Evolutionary conservation across 495 filamentous ascomycete genomes (phyloP), one percentile per base, ranked within the genome.

Genomic region (Neurospora sp.): DNA sequence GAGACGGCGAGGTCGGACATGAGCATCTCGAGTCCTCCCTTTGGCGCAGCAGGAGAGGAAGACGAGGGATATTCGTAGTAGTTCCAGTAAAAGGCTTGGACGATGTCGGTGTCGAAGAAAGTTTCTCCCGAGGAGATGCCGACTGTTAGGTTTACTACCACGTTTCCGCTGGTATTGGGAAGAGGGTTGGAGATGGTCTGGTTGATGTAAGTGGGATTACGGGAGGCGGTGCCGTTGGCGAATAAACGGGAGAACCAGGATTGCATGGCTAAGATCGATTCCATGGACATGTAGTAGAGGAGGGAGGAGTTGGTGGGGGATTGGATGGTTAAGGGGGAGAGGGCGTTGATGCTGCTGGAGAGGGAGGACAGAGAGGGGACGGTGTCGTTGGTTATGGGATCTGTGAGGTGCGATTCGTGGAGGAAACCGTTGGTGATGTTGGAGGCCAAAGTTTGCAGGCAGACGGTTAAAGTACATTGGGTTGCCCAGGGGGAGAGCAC

Each of bases 41-140:
- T 27, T 2, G 20, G 48, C 4, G 53, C 31, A 31, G 31, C 31
- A 31, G 31, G 22, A 5, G 9, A 16, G 1, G 53, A 31, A 14
- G 53, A 12, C 0, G 59, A 35, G 9, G 73, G 70, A 27, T 78
- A 80, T 44, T 80, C 61, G 76, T 79, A 79, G 68, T 80, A 78
- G 41, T 76, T 75, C 75, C 76, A 76, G 73, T 77, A 80, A 40
- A 81, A 79, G 22, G 77, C 74, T 38, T 77, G 78, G 22, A 81
- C 75, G 69, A 78, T 74, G 40, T 79, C 77, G 0, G 73, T 74
- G 72, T 80, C 78, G 72, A 77, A 77, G 68, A 80, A 78, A 0
- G 76, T 79, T 38, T 71, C 72, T 38, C 79, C 79, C 0, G 48
- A 69, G 3, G 75, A 75, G 68, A 79, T 76, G 35, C 75, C 78